A percentile compares a stretch with the other conserved stretches of the same genome.
These are phyloP conservation scores for Macrophomina pseudophaseolina DNA, from an alignment of 2,329 filamentous ascomycete species.

Conservation along the genomic window DNA sequence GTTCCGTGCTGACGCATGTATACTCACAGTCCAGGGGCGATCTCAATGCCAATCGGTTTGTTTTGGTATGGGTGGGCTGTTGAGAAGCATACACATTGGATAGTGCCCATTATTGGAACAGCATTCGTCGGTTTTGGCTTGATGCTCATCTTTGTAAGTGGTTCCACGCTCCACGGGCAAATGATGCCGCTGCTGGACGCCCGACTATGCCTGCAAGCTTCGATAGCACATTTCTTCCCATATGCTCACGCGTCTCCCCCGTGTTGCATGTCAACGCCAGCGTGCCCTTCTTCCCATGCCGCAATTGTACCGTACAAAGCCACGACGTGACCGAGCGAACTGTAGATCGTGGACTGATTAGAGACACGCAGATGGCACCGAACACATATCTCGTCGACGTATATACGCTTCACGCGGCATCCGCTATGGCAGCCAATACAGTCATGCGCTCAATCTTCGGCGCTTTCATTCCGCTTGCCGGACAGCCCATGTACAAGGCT, in stretches of 20 bases:
- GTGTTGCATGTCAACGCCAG: too few species aligned
- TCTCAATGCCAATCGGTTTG: conserved; percentile 41
- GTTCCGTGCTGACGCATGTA: too few species aligned
- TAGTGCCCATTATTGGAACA: conserved; percentile 44
- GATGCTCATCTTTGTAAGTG: conserved; percentile 39
- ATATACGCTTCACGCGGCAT: conserved; percentile 48
- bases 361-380: conserved; percentile 38
- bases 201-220: too few species aligned
- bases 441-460: conserved; percentile 46
- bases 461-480: conserved; percentile 47
- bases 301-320: neutral
- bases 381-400: conserved; percentile 50
- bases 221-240: too few species aligned
- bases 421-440: conserved; percentile 49
- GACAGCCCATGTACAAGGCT: conserved; percentile 45
- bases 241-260: too few species aligned
- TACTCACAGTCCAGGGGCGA: conserved; percentile 33
- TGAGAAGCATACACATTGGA: conserved; percentile 41
- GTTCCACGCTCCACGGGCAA: neutral
- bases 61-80: conserved; percentile 47
- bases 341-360: neutral
- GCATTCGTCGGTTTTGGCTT: conserved; percentile 42
- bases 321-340: neutral
- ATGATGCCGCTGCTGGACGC: too few species aligned
- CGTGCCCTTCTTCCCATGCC: conserved; percentile 32